Conservation (phyloP, 192 early-diverging fungal genomes). For the Coemansia guatemalensis region DNA sequence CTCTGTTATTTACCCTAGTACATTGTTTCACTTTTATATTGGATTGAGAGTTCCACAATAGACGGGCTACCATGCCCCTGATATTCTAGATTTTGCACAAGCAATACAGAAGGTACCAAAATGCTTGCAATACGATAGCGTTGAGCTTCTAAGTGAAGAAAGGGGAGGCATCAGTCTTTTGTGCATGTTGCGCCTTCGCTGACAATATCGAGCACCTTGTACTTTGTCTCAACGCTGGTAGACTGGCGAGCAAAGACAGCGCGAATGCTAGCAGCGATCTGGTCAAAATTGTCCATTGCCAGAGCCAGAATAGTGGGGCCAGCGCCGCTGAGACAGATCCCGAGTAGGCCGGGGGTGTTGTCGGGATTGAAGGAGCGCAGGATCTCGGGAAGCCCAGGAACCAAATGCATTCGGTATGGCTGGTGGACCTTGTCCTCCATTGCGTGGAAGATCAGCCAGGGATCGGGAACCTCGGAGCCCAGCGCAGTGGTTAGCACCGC, state of each 20-base stretch:
- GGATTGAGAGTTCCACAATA: no score
- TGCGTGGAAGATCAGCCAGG: conserved; percentile 80
- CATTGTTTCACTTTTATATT: no score
- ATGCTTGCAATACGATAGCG: no score
- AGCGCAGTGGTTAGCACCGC: conserved; percentile 88
- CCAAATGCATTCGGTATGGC: conserved; percentile 88
- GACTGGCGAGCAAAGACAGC: conserved; percentile 40
- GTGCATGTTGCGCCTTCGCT: conserved; percentile 44
- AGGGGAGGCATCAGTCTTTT: conserved; percentile 1
- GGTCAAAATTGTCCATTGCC: conserved; percentile 80
- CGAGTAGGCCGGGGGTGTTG: conserved; percentile 80
- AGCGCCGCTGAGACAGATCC: conserved; percentile 92
- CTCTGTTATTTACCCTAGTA: no score
- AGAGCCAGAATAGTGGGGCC: conserved; percentile 95
- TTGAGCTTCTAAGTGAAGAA: not conserved
- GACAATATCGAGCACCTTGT: conserved; percentile 53
- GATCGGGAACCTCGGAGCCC: conserved; percentile 66
- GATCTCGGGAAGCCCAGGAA: conserved; percentile 92
- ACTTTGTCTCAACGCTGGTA: conserved; percentile 36
- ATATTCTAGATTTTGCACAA: not conserved
- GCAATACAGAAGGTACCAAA: not conserved
- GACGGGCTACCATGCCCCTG: no score
- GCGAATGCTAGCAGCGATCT: conserved; percentile 63
- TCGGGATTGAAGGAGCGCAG: conserved; percentile 71
- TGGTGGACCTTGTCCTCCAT: conserved; percentile 99